These are phyloP conservation scores for Datura wrightii DNA, from an alignment of 257 asterid genomes.

Conservation along the genomic window DNA sequence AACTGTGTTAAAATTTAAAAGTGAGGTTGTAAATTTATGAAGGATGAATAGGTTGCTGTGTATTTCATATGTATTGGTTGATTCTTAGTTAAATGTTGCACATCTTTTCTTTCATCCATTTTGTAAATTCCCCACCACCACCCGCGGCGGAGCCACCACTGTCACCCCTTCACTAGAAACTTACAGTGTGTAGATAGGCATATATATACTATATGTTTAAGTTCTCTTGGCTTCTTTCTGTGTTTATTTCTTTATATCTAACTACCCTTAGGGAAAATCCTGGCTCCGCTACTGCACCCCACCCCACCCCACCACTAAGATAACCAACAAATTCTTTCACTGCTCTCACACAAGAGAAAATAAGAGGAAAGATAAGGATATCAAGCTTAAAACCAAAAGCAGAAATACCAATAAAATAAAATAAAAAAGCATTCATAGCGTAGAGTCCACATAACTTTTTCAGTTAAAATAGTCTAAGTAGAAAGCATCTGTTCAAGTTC, in stretches of 20 bases:
- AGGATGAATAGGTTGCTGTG: slow-evolving; percentile 1
- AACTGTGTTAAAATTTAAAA: background rate
- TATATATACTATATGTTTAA: background rate
- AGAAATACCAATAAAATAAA: background rate
- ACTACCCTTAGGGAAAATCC: background rate
- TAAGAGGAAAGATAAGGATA: background rate
- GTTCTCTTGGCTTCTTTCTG: background rate
- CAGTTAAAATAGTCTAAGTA: background rate
- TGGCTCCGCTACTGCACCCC: too few species aligned
- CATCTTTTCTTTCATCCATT: background rate
- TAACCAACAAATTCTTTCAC: background rate
- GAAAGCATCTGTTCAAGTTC: background rate
- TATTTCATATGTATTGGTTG: background rate
- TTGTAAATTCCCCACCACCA: background rate
- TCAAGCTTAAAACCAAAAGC: background rate
- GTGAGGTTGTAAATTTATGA: background rate
- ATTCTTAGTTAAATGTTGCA: slow-evolving; percentile 9
- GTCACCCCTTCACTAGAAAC: background rate
- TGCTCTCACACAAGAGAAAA: background rate
- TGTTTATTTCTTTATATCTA: background rate
- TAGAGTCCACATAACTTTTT: background rate
- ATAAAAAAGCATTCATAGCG: background rate
- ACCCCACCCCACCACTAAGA: background rate
- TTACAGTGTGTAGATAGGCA: background rate
- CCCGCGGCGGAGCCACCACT: background rate